phyloP scores from a whole-genome alignment of 1,284 basidiomycete species.

The Fomitiporia mediterranea region DNA sequence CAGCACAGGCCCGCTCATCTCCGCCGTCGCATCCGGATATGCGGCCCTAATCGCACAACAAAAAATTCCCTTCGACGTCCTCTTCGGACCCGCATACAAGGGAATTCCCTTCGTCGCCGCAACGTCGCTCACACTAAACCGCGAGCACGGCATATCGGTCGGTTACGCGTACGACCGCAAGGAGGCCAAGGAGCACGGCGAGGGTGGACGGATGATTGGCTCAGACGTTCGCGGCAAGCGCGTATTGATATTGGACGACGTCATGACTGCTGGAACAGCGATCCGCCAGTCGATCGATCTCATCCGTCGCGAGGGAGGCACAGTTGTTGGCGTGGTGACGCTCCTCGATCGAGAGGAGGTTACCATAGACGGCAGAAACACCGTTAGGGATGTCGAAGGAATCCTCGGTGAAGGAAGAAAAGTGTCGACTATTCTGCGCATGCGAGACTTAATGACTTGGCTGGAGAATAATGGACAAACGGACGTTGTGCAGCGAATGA shows the following conservation, averaged over 20 bases:
- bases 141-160: constrained; percentile 61
- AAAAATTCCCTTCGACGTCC: constrained; percentile 76
- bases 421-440: constrained; percentile 75
- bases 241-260: constrained; percentile 92
- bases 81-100: constrained; percentile 98
- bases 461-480: constrained; percentile 63
- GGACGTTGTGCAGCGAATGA: constrained; percentile 73
- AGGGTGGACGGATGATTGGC: constrained; percentile 93
- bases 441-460: constrained; percentile 86
- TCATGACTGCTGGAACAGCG: constrained; percentile 95
- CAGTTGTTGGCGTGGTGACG: constrained; percentile 89
- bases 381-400: constrained; percentile 81
- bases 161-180: constrained; percentile 93
- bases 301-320: constrained; percentile 62
- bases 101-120: constrained; percentile 93
- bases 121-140: constrained; percentile 75
- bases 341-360: constrained; percentile 90
- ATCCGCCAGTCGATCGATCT: constrained; percentile 78
- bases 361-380: constrained; percentile 53
- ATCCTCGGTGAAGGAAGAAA: constrained; percentile 64
- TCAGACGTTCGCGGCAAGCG: constrained; percentile 73
- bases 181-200: constrained; percentile 94
- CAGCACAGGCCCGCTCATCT: constrained; percentile 79
- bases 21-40: constrained; percentile 82
- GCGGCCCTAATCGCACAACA: constrained; percentile 68